Evolutionary conservation across 306 rosid species (phyloP).

Genomic region (Cucurbita pepo): DNA sequence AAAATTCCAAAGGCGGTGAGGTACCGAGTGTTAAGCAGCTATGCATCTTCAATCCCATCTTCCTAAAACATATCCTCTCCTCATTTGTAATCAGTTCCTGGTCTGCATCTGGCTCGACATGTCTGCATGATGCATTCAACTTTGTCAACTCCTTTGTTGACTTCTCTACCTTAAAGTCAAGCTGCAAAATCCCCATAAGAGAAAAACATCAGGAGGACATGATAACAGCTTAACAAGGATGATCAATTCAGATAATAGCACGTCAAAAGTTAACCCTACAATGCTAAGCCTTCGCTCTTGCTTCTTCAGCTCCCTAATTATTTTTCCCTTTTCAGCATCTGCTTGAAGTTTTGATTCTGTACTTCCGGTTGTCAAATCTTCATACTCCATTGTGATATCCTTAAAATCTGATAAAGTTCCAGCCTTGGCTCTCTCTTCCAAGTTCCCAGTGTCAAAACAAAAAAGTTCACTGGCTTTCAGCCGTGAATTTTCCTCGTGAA

Average conservation of each 20-base stretch:
- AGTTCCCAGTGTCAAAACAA: conserved; percentile 21
- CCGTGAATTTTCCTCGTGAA: conserved; percentile 54
- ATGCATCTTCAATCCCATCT: conserved; percentile 53
- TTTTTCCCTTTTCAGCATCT: conserved; percentile 44
- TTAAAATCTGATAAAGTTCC: conserved; percentile 63
- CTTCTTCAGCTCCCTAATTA: conserved; percentile 34
- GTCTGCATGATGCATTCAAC: conserved; percentile 43
- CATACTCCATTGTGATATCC: conserved; percentile 25
- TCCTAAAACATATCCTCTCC: conserved; percentile 58
- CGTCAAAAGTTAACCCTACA: conserved; percentile 27
- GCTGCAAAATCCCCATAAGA: conserved; percentile 27
- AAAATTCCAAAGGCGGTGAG: background rate
- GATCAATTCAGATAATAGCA: background rate
- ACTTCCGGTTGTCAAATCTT: conserved; percentile 8
- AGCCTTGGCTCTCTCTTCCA: conserved; percentile 20
- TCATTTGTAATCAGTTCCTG: conserved; percentile 56
- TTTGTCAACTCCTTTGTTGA: conserved; percentile 36
- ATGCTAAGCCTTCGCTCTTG: conserved; percentile 39
- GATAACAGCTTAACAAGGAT: background rate
- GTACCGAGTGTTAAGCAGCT: conserved; percentile 48
- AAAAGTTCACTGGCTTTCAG: conserved; percentile 30
- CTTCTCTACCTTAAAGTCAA: conserved; percentile 47
- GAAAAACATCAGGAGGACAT: background rate
- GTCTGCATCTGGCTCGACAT: conserved; percentile 41
- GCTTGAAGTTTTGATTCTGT: conserved; percentile 26